phyloP scores from a whole-genome alignment of 176 grass and related monocot genomes.

The Avena atlantica region DNA sequence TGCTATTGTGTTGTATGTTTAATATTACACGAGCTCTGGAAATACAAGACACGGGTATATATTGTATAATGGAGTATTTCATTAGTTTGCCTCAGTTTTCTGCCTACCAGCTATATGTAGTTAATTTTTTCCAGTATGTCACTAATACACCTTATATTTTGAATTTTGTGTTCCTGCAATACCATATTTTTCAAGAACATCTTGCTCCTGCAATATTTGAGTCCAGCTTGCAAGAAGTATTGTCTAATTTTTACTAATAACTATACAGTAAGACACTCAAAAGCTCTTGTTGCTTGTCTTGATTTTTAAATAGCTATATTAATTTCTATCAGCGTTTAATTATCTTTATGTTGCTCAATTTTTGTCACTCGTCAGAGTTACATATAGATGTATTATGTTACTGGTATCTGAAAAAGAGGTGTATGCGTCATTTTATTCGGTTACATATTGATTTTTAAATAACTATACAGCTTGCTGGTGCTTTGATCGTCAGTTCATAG shows the following conservation, averaged over 20 bases:
- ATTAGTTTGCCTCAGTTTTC: constrained; percentile 8
- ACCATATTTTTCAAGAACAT: neutral
- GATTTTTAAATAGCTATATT: neutral
- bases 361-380: constrained; percentile 18
- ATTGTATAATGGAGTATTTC: neutral
- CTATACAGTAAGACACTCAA: neutral
- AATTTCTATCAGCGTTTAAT: constrained; percentile 9
- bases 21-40: constrained; percentile 13
- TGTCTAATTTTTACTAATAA: constrained; percentile 12
- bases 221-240: neutral
- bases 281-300: neutral
- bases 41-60: neutral
- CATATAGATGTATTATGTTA: too few relatives aligned
- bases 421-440: too few relatives aligned
- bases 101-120: neutral
- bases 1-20: constrained; percentile 27
- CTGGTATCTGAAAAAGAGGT: too few relatives aligned
- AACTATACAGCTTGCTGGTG: too few relatives aligned
- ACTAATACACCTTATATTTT: neutral
- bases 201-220: constrained; percentile 13
- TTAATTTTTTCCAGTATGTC: neutral
- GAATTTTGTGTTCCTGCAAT: constrained; percentile 1
- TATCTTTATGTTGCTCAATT: neutral
- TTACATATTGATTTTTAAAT: too few relatives aligned
- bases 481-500: neutral